Conservation (phyloP, 176 grass and related monocot genomes). For the Carex littledalei region DNA sequence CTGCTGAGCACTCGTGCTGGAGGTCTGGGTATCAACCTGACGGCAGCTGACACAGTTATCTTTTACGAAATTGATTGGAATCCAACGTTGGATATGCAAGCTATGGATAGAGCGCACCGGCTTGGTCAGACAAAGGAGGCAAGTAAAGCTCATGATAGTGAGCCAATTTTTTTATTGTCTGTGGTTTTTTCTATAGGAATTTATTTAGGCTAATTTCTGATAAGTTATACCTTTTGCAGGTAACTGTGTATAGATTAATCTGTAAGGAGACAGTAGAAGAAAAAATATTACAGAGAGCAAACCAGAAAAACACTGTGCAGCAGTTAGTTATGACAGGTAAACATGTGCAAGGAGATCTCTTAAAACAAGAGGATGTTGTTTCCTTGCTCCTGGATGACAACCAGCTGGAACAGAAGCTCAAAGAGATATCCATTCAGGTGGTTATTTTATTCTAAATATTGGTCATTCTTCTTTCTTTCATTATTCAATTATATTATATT, state of each 20-base stretch:
- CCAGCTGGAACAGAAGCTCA: conserved; percentile 87
- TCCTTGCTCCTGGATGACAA: conserved; percentile 87
- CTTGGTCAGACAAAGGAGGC: conserved; percentile 98
- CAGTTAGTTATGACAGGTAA: conserved; percentile 98
- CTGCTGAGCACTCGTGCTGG: conserved; percentile 98
- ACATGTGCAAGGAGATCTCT: conserved; percentile 87
- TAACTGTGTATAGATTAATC: conserved; percentile 96
- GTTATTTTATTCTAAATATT: background rate
- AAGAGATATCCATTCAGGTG: conserved; percentile 94
- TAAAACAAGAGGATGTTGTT: conserved; percentile 97
- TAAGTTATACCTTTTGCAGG: conserved; percentile 37
- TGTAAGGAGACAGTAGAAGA: conserved; percentile 99
- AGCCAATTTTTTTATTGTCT: background rate
- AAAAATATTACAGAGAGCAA: conserved; percentile 96
- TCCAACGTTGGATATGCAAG: conserved; percentile 97
- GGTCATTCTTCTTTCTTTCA: background rate
- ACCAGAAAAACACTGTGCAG: conserved; percentile 96
- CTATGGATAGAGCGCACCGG: conserved; percentile 98
- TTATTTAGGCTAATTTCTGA: background rate
- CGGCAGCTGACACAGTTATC: conserved; percentile 98
- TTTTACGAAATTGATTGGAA: conserved; percentile 99
- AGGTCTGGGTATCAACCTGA: conserved; percentile 96
- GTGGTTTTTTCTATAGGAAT: background rate
- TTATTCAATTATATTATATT: background rate
- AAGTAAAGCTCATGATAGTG: background rate